A percentile compares a stretch with the other conserved stretches of the same genome.
Evolutionary conservation across 306 rosid genomes (phyloP).

Genomic region (Abrus precatorius): DNA sequence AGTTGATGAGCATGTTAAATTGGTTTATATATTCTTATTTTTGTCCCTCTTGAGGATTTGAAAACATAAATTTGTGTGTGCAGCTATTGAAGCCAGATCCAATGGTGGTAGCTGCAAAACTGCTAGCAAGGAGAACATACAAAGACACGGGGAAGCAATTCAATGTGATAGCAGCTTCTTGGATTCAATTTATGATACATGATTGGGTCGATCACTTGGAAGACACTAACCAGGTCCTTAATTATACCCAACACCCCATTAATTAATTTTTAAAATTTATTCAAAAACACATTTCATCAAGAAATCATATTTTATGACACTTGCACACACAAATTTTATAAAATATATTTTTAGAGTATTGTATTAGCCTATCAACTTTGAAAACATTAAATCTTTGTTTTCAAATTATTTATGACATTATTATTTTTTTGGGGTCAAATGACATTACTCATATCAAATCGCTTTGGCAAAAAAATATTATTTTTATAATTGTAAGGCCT

Average conservation of each 20-base stretch:
- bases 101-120: slow-evolving; percentile 63
- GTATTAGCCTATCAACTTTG: not conserved
- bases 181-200: slow-evolving; percentile 78
- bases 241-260: no score
- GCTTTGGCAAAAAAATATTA: not conserved
- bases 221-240: slow-evolving; percentile 54
- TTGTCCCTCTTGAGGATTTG: not conserved
- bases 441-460: not conserved
- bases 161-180: slow-evolving; percentile 73
- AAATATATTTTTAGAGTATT: no score
- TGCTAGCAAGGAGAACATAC: slow-evolving; percentile 54
- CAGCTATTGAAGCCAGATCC: slow-evolving; percentile 72
- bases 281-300: no score
- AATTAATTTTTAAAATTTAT: no score
- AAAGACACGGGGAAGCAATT: slow-evolving; percentile 71
- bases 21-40: not conserved
- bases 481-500: slow-evolving; percentile 19
- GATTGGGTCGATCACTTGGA: slow-evolving; percentile 77
- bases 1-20: no score
- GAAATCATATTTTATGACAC: no score
- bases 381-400: not conserved
- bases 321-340: no score
- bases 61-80: slow-evolving; percentile 1
- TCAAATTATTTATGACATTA: not conserved
- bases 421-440: no score